Evolutionary conservation across 2,329 filamentous ascomycete genomes (phyloP).

Genomic region (Diplodia corticola): DNA sequence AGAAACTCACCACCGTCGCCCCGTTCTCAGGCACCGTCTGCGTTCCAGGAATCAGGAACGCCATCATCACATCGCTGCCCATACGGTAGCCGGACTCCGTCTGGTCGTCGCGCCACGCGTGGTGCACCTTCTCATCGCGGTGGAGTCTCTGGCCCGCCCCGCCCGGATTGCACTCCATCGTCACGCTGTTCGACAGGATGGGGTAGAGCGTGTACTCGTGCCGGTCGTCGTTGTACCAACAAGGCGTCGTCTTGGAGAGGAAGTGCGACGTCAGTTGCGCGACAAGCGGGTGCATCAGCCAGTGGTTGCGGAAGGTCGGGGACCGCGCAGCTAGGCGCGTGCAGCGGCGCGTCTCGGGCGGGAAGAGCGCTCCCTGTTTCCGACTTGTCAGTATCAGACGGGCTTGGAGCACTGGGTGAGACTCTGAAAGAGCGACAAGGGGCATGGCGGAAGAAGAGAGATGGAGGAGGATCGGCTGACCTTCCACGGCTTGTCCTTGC

Average conservation of each 20-base stretch:
- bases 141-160: conserved; percentile 44
- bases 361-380: conserved; percentile 25
- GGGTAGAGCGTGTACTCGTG: conserved; percentile 11
- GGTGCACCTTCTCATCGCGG: conserved; percentile 38
- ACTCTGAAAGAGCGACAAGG: background rate
- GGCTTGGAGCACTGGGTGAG: background rate
- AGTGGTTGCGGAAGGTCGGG: conserved; percentile 26
- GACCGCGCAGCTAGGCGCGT: conserved; percentile 26
- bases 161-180: conserved; percentile 40
- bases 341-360: conserved; percentile 30
- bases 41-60: conserved; percentile 10
- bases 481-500: conserved; percentile 30
- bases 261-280: background rate
- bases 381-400: background rate
- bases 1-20: conserved; percentile 35
- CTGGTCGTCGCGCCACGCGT: conserved; percentile 36
- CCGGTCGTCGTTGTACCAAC: conserved; percentile 16
- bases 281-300: conserved; percentile 27
- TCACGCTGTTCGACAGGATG: conserved; percentile 6
- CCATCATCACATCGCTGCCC: conserved; percentile 26
- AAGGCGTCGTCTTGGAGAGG: conserved; percentile 12
- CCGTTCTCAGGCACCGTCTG: conserved; percentile 45
- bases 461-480: conserved; percentile 9
- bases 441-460: background rate
- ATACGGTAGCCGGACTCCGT: conserved; percentile 31